Evolutionary conservation across 805 yeast species (phyloP), one percentile per base, ranked within the genome.

Genomic region (Saturnispora saitoi): DNA sequence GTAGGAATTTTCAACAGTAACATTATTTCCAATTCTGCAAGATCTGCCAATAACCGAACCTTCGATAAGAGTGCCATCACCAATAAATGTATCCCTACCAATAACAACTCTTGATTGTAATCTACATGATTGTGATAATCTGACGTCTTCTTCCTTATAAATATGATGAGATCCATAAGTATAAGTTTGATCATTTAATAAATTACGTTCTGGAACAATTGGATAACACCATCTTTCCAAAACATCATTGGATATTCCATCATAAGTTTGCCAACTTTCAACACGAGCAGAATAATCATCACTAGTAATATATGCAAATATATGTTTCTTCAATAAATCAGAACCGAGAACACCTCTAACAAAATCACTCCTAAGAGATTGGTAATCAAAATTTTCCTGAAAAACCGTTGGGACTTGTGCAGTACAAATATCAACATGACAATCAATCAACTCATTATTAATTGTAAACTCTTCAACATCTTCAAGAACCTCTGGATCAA

Each of bases 341-440:
- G 95, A 83, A 14, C 93, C 83, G 51, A 93, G 72, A 24, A 91
- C 93, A 48, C 98, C 97, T 57, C 79, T 83, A 29, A 91, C 86
- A 61, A 91, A 93, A 67, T 93, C 98, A 32, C 77, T 72, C 64
- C 99, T 77, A 53, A 91, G 70, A 46, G 78, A 71, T 65, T 91
- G 96, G 64, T 90, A 93, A 68, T 93, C 99, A 59, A 93, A 93
- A 65, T 93, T 91, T 60, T 93, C 99, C 58, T 88, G 95, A 69
- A 91, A 93, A 52, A 91, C 83, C 14, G 95, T 93, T 1, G 97
- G 97, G 10, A 93, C 96, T 55, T 83, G 88, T 2, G 95, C 88
- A 6, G 97, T 76, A 66, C 99, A 93, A 52, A 93, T 88, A 67
- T 93, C 99, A 48, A 93, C 89, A 63, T 86, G 93, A 64, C 99